Evolutionary conservation across 768 basidiomycete species (phyloP).

Genomic region (Podaxis sp.): DNA sequence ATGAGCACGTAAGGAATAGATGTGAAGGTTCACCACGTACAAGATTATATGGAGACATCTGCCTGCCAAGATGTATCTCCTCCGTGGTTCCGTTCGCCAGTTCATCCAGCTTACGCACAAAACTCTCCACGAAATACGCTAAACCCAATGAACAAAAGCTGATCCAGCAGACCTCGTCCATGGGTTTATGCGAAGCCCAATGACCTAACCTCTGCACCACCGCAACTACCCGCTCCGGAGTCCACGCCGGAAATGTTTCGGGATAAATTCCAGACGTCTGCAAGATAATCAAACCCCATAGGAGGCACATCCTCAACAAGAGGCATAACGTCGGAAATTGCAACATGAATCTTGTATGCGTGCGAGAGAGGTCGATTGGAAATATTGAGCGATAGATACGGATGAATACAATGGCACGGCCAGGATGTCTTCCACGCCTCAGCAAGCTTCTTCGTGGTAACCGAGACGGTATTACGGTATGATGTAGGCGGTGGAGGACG

Average conservation of each 20-base stretch:
- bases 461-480: slow-evolving; percentile 70
- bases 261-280: slow-evolving; percentile 51
- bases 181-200: slow-evolving; percentile 51
- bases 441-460: slow-evolving; percentile 20
- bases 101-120: slow-evolving; percentile 61
- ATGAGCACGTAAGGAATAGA: slow-evolving; percentile 11
- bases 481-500: slow-evolving; percentile 72
- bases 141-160: slow-evolving; percentile 69
- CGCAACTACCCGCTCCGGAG: slow-evolving; percentile 17
- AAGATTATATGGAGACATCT: slow-evolving; percentile 52
- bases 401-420: slow-evolving; percentile 24
- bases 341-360: slow-evolving; percentile 54
- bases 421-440: slow-evolving; percentile 23
- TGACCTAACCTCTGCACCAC: slow-evolving; percentile 34
- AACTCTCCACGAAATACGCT: slow-evolving; percentile 62
- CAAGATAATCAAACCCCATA: slow-evolving; percentile 59
- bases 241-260: slow-evolving; percentile 22
- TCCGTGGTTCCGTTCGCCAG: slow-evolving; percentile 40
- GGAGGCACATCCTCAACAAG: slow-evolving; percentile 49
- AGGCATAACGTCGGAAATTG: slow-evolving; percentile 66
- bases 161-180: slow-evolving; percentile 67
- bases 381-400: slow-evolving; percentile 42
- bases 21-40: slow-evolving; percentile 36
- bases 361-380: slow-evolving; percentile 62
- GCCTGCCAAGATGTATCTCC: slow-evolving; percentile 32